Conservation (phyloP, 768 basidiomycete genomes). For the Xerocomus potaroensis region DNA sequence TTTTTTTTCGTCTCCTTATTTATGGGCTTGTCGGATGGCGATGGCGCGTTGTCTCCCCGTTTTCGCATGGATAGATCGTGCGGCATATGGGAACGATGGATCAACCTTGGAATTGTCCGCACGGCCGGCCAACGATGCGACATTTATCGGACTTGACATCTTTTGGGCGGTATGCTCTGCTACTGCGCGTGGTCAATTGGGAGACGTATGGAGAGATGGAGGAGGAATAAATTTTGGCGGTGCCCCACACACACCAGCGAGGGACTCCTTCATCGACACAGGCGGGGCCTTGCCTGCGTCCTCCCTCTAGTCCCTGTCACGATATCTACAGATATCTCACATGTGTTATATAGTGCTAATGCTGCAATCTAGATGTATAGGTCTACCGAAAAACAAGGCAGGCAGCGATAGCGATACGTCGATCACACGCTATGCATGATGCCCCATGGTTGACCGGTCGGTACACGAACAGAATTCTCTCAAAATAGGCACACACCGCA, state of each 20-base stretch:
- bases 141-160: constrained; percentile 55
- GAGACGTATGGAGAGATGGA: constrained; percentile 18
- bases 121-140: constrained; percentile 81
- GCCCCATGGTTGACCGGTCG: no score
- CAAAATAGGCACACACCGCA: no score
- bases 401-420: no score
- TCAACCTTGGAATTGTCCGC: constrained; percentile 88
- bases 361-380: constrained; percentile 6
- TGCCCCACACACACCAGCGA: no score
- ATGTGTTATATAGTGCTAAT: constrained; percentile 9
- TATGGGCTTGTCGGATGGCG: no score
- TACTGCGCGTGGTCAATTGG: constrained; percentile 35
- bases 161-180: constrained; percentile 18
- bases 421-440: no score
- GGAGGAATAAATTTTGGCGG: not conserved
- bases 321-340: constrained; percentile 4
- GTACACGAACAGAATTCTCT: no score
- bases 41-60: no score
- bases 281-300: not conserved
- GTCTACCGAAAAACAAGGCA: no score
- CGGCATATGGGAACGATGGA: constrained; percentile 82
- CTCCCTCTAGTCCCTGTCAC: not conserved
- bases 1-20: not conserved
- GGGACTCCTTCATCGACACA: not conserved
- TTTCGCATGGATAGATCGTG: no score